Evolutionary conservation across 202 grass and related monocot species (phyloP).

Genomic region (Sporobolus alterniflorus): DNA sequence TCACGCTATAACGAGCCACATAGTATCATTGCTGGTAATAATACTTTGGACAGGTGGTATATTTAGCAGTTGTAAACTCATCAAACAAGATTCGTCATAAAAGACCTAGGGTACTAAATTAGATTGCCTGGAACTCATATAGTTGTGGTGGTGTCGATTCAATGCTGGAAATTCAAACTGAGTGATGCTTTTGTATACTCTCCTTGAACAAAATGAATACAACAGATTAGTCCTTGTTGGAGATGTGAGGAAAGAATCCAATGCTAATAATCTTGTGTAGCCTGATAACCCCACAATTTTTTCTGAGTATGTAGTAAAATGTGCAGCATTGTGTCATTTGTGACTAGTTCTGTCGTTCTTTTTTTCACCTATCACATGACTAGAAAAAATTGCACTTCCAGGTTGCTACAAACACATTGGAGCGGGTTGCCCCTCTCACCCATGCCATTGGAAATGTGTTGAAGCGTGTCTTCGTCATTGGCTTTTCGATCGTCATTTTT

Average conservation of each 20-base stretch:
- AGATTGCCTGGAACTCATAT: neutral
- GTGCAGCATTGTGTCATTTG: neutral
- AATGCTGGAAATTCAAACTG: neutral
- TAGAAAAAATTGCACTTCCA: slow-evolving; percentile 33
- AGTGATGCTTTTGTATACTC: neutral
- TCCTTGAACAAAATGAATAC: neutral
- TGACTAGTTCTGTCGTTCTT: slow-evolving; percentile 6
- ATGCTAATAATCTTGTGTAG: neutral
- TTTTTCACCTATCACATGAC: slow-evolving; percentile 21
- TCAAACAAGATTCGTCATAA: neutral
- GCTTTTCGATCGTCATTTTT: slow-evolving; percentile 81
- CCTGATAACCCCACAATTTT: neutral
- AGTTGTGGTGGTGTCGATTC: neutral
- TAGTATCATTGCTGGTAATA: neutral
- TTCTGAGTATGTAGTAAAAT: slow-evolving; percentile 7
- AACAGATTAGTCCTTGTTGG: neutral
- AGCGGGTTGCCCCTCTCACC: slow-evolving; percentile 88
- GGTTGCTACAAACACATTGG: slow-evolving; percentile 93
- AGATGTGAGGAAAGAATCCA: neutral
- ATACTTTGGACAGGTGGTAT: neutral
- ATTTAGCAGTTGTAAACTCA: neutral
- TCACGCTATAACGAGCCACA: too few relatives aligned
- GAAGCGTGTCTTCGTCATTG: slow-evolving; percentile 96
- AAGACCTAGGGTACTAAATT: neutral
- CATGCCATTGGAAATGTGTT: slow-evolving; percentile 95